Base-by-base conservation (phyloP, 2,329 filamentous ascomycete genomes). In the Tolypocladium inflatum region DNA sequence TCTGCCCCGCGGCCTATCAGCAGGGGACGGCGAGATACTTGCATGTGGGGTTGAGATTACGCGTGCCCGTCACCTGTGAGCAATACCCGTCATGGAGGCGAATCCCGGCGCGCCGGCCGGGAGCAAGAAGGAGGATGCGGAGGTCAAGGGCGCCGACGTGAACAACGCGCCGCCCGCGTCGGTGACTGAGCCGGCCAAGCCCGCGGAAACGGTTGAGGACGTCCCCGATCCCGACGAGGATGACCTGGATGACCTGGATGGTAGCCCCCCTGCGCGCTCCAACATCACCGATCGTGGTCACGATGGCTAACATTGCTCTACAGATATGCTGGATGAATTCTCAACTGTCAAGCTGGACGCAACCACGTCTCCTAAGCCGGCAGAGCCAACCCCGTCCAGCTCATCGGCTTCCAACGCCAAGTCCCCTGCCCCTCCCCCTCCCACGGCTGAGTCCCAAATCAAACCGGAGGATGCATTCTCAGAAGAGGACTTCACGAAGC, bases 291-390 rank as follows among this genome's bases (percentile, higher is more conserved):
- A 9, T 3, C 38, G 11, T 45, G 17, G 30, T 11, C 39, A 15
- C 15, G 13, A 17, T 21, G 38, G 15, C 61, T 67, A 33, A 64
- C 51, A 8, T 3, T 11, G 35, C 8, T 52, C n/a, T 30, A 19
- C 50, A 93, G 93, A 97, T 66, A 88, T 97, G 73, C 86, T 99
- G 33, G 91, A 97, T 69, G 89, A 97, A 63, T 99, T 99, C 74
- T 86, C 87, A 48, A 75, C 87, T 35, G 78, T 80, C 55, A 85
- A 86, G 63, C 66, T 86, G 17, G 68, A 70, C 41, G 56, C 66
- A 17, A 55, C 60, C 57, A 65, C 57, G 57, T 58, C 59, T 45
- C 54, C 57, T 35, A 67, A 65, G 54, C 51, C 70, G 30, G 62
- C 70, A 37, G 62, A 55, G 21, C n/a, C 57, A 21, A 21, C 65